phyloP scores from a whole-genome alignment of 768 basidiomycete genomes.

The Agrocybe chaxingu region DNA sequence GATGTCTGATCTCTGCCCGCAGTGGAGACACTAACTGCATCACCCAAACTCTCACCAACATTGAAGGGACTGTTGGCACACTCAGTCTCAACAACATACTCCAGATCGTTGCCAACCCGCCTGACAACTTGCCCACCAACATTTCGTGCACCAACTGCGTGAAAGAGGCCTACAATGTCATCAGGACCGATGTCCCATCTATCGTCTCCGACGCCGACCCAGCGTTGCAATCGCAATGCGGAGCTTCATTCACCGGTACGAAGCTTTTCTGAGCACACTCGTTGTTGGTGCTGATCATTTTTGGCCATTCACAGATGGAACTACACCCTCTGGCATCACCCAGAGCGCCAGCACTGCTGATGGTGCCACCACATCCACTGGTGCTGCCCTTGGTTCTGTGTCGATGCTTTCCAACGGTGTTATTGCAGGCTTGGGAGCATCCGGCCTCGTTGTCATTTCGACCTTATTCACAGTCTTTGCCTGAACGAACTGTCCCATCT shows the following conservation, averaged over 20 bases:
- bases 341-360: constrained; percentile 27
- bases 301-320: constrained; percentile 29
- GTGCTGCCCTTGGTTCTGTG: constrained; percentile 14
- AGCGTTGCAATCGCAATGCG: constrained; percentile 38
- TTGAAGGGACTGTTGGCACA: constrained; percentile 39
- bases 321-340: constrained; percentile 30
- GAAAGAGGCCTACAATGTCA: constrained; percentile 48
- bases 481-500: constrained; percentile 12
- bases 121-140: constrained; percentile 26
- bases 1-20: neutral
- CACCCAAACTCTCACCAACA: constrained; percentile 50
- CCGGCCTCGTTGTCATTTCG: constrained; percentile 27
- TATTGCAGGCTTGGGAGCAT: constrained; percentile 23
- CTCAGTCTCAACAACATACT: constrained; percentile 32
- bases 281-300: neutral
- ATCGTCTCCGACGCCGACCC: constrained; percentile 25
- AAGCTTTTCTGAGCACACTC: constrained; percentile 2
- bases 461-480: constrained; percentile 32
- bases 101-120: constrained; percentile 13
- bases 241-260: constrained; percentile 51
- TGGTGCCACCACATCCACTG: constrained; percentile 10
- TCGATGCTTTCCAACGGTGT: constrained; percentile 12
- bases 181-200: constrained; percentile 32
- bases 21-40: constrained; percentile 47
- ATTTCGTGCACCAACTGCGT: constrained; percentile 51